phyloP scores from a whole-genome alignment of 106 monocot species.

The Phalaenopsis aphrodite region DNA sequence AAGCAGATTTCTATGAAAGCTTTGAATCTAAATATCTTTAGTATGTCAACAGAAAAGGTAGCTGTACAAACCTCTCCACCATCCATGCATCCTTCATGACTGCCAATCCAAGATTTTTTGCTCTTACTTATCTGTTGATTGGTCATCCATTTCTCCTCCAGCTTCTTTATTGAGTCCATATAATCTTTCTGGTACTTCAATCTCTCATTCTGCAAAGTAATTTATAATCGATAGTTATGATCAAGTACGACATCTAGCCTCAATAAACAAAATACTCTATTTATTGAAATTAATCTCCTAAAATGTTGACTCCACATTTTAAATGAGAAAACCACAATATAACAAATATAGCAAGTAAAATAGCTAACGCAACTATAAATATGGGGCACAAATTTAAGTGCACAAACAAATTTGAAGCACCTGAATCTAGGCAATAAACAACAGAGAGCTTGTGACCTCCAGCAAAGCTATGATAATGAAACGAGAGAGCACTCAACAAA shows the following conservation, averaged over 20 bases:
- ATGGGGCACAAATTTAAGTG: not conserved
- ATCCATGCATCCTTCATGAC: conserved; percentile 19
- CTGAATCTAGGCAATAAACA: not conserved
- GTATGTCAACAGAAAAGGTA: not conserved
- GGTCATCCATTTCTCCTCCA: conserved; percentile 62
- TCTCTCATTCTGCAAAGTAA: conserved; percentile 42
- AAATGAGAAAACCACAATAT: not conserved
- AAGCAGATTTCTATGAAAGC: not conserved
- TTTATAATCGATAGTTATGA: not conserved
- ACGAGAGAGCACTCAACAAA: not conserved
- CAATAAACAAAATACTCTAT: not conserved
- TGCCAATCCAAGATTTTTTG: conserved; percentile 18
- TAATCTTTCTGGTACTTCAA: conserved; percentile 58
- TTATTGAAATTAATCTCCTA: not conserved
- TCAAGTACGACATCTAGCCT: not conserved
- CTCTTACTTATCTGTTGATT: conserved; percentile 31
- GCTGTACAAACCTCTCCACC: conserved; percentile 28
- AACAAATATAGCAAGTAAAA: conserved; percentile 2
- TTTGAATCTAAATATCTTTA: conserved; percentile 1
- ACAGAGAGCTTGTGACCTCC: not conserved
- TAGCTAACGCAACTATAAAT: not conserved
- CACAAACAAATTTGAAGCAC: not conserved
- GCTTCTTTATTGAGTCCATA: conserved; percentile 64
- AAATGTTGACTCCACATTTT: not conserved
- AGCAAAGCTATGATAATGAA: not conserved